Evolutionary conservation across 169 alveolate genomes (phyloP).

Genomic region (Hepatocystis sp.): DNA sequence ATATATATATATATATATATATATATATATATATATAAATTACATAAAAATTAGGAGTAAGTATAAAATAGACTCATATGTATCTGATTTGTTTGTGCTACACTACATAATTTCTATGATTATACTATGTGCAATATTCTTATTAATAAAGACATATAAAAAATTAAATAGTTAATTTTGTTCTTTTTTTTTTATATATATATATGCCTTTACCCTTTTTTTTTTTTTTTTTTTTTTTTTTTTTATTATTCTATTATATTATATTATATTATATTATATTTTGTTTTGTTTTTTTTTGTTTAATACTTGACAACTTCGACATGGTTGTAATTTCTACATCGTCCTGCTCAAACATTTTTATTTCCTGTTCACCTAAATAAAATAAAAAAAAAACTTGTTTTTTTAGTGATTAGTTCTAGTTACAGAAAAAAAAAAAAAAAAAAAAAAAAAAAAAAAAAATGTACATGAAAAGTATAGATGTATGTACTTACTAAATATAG

Average conservation of each 20-base stretch:
- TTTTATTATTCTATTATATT: not conserved
- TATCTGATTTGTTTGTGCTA: too few species aligned
- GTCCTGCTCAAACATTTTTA: conserved; percentile 13
- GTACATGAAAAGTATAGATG: not conserved
- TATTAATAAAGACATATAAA: too few species aligned
- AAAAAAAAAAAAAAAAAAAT: not conserved
- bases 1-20: not conserved
- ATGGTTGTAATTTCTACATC: conserved; percentile 53
- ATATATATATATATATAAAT: conserved; percentile 3
- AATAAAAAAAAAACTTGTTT: not conserved
- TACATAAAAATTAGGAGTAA: not conserved
- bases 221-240: not conserved
- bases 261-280: too few species aligned
- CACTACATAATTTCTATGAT: too few species aligned
- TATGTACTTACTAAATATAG: conserved; percentile 29
- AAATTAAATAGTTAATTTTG: too few species aligned
- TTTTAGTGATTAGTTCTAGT: not conserved
- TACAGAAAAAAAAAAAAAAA: conserved; percentile 7
- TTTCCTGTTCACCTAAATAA: conserved; percentile 27
- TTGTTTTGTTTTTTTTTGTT: too few species aligned
- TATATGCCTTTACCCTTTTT: not conserved
- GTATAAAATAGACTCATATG: not conserved
- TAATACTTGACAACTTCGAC: conserved; percentile 57
- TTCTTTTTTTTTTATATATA: too few species aligned
- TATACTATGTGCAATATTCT: too few species aligned